Base-by-base conservation (phyloP, 1,139 yeast species). In the Suhomyces taliae region DNA sequence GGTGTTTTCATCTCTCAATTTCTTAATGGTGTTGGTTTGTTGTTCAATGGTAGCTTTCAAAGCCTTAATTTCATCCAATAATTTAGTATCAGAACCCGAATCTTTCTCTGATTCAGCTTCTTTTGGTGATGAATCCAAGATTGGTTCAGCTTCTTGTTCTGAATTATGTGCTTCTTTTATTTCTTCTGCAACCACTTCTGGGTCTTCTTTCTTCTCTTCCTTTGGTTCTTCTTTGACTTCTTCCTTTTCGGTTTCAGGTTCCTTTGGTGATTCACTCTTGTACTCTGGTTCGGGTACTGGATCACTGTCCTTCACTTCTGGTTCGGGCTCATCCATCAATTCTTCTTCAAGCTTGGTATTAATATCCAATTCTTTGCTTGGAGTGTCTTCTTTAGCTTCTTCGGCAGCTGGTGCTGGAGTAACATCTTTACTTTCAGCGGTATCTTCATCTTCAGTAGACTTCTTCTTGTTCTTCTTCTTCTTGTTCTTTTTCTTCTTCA, bases 401-500 rank as follows among this genome's bases (percentile, higher is more conserved):
- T 44, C 45, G 4, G 34, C 32, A 1, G 47, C 45, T 3, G 51
- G 45, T 10, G 49, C 44, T 34, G 36, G 41, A 37, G 51, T 54
- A 37, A 47, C 44, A 41, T 41, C 41, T 24, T 41, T 49, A 7
- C 34, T 37, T 5, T 46, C 53, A 27, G 40, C 44, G 7, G 35
- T 45, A 36, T 45, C 51, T 15, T 37, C 41, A 12, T 37, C 52
- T 6, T 45, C 52, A n/a, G 41, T 47, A 4, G 43, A 47, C 35
- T 50, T 48, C 49, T 52, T 48, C 55, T 47, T 53, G 39, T 45
- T 50, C 53, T 44, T 51, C 53, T 42, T 51, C 58, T 49, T 57
- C 68, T 72, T 72, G 64, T 78, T 79, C 62, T 79, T 79, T 63
- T 80, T 78, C 69, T 79, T 81, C 72, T 83, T 83, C 70, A 82